These are phyloP conservation scores for Melocanna baccifera DNA, from an alignment of 176 grass and related monocot genomes.

Conservation along the genomic window DNA sequence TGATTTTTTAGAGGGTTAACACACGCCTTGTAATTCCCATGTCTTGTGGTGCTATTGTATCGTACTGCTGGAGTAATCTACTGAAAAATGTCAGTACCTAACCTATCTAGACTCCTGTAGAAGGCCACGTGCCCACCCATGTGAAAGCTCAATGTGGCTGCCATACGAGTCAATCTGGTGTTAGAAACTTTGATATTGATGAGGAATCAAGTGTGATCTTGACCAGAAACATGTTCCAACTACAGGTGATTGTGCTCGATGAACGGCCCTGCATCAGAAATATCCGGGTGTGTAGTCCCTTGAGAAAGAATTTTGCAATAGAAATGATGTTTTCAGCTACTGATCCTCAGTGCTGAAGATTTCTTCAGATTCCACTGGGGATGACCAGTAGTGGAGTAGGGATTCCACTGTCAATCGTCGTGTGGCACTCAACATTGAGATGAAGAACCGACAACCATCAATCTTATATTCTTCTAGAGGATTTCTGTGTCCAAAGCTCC, in stretches of 20 bases:
- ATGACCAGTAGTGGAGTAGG: conserved; percentile 82
- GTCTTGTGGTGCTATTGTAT: neutral
- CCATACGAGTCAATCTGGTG: neutral
- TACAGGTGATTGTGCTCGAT: neutral
- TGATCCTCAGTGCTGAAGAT: conserved; percentile 46
- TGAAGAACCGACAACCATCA: conserved; percentile 91
- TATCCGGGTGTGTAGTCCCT: no score
- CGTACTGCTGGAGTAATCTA: neutral
- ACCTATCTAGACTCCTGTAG: neutral
- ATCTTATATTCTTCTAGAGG: conserved; percentile 98
- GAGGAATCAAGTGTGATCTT: neutral
- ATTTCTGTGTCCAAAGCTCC: conserved; percentile 94
- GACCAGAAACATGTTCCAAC: neutral
- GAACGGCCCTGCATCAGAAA: no score
- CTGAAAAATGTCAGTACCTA: neutral
- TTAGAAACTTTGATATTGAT: neutral
- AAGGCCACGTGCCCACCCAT: neutral
- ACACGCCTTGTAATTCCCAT: neutral
- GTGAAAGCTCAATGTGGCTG: neutral
- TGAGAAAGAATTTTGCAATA: no score
- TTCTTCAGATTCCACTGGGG: conserved; percentile 66
- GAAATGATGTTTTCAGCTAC: conserved; percentile 9
- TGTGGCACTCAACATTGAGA: conserved; percentile 88
- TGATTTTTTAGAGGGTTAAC: neutral
- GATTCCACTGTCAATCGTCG: conserved; percentile 71